phyloP scores from a whole-genome alignment of 2,329 filamentous ascomycete genomes.

The Chaetomiaceae sp. region DNA sequence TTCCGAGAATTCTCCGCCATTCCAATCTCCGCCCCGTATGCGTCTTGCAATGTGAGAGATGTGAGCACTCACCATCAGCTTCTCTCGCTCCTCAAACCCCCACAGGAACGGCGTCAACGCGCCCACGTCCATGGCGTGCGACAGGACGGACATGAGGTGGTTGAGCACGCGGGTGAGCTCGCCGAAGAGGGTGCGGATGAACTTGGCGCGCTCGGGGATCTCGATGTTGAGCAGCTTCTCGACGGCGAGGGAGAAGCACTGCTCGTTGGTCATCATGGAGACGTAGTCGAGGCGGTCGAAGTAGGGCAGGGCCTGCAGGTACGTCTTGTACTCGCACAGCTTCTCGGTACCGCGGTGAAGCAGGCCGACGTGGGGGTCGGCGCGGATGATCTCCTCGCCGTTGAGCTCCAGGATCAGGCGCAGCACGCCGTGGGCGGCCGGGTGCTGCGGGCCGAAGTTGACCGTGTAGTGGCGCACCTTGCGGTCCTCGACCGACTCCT shows the following conservation, averaged over 20 bases:
- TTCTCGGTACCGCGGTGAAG: slow-evolving; percentile 98
- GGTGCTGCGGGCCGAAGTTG: slow-evolving; percentile 98
- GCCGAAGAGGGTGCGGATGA: slow-evolving; percentile 90
- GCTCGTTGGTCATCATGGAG: slow-evolving; percentile 99
- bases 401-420: slow-evolving; percentile 95
- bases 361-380: slow-evolving; percentile 93
- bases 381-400: slow-evolving; percentile 94
- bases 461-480: slow-evolving; percentile 99
- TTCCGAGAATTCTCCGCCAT: no score
- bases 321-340: slow-evolving; percentile 99
- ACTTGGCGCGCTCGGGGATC: slow-evolving; percentile 92
- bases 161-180: slow-evolving; percentile 93
- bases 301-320: slow-evolving; percentile 95
- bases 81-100: slow-evolving; percentile 99
- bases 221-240: slow-evolving; percentile 98
- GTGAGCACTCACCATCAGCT: slow-evolving; percentile 75
- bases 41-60: background rate
- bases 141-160: slow-evolving; percentile 95
- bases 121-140: slow-evolving; percentile 98
- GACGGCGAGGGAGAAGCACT: slow-evolving; percentile 90
- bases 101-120: slow-evolving; percentile 96
- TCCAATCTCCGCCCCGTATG: no score
- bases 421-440: slow-evolving; percentile 95
- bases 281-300: slow-evolving; percentile 99
- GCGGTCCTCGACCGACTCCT: slow-evolving; percentile 51